A percentile compares a stretch with the other conserved stretches of the same genome.
Evolutionary conservation across 169 alveolate genomes (phyloP).

Genomic region (Toxoplasma gondii): DNA sequence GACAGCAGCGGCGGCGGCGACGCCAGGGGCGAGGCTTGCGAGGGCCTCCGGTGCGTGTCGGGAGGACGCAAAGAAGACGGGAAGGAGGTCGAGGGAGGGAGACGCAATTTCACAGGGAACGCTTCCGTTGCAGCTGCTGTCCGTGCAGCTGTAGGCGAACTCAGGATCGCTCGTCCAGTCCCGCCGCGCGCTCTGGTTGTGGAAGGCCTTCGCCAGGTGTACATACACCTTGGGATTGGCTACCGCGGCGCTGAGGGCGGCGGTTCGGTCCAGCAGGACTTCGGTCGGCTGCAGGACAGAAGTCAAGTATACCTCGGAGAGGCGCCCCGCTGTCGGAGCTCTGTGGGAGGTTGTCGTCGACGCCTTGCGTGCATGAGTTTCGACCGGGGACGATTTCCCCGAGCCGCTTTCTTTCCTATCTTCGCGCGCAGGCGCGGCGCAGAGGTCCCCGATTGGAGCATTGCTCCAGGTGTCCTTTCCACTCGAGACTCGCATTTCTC

Average conservation of each 20-base stretch:
- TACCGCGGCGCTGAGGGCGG: neutral
- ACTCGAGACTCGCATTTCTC: no score
- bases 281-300: slow-evolving; percentile 36
- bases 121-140: slow-evolving; percentile 35
- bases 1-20: neutral
- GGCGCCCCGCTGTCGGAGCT: neutral
- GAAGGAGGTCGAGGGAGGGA: slow-evolving; percentile 3
- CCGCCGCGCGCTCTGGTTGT: slow-evolving; percentile 22
- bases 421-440: no score
- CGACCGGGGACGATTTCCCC: no score
- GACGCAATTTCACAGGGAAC: neutral
- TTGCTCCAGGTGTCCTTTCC: no score
- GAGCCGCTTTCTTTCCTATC: no score
- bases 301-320: neutral
- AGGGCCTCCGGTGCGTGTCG: neutral
- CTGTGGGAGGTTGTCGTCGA: no score
- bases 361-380: no score
- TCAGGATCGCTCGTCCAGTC: slow-evolving; percentile 38
- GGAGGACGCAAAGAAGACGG: neutral
- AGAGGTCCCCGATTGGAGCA: no score
- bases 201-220: neutral
- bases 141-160: slow-evolving; percentile 13
- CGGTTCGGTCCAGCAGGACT: slow-evolving; percentile 10
- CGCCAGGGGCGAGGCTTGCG: neutral
- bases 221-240: neutral